Base-by-base conservation (phyloP, 495 filamentous ascomycete genomes). In the Daldinia decipiens region DNA sequence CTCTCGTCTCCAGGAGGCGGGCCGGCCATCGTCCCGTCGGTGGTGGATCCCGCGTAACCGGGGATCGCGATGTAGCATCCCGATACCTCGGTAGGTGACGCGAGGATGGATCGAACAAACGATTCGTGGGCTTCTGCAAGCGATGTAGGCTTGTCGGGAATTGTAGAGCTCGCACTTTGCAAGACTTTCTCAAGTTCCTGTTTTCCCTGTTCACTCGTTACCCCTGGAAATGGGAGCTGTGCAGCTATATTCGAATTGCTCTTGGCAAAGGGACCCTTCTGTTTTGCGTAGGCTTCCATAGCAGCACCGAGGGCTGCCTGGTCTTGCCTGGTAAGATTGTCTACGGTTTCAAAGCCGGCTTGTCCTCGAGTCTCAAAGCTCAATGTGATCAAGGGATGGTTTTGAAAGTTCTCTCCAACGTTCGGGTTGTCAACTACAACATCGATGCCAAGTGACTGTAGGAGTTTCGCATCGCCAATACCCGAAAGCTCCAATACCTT, bases 221-320 rank as follows among this genome's bases (percentile, higher is more conserved):
- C 34, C 26, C 9, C 29, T 5, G 69, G 65, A n/a, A 71, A 43
- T 0, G 74, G 70, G 81, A 90, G 91, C 78, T 94, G 91, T 87
- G 92, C 92, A 88, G 91, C 91, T 51, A 91, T 72, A 74, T 92
- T 89, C 59, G 87, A 86, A 45, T 87, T 86, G 39, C 85, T 84
- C 60, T 84, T 85, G 67, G 90, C 88, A 21, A 82, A 78, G 1
- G 78, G 62, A 7, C 67, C 76, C 12, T 26, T 29, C 15, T 53
- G 38, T 15, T 59, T 29, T 2, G 40, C 1, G 5, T 38, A 40
- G 1, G 29, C 45, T 24, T 52, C 31, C 32, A 39, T 43, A 4
- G 31, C 63, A 12, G 19, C 55, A 12, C 51, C 45, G 1, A 66
- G 31, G 21, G 54, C 55, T 2, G 13, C 19, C 12, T 19, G 54